Conservation (phyloP, 2,329 filamentous ascomycete genomes). For the Dactylonectria estremocensis region DNA sequence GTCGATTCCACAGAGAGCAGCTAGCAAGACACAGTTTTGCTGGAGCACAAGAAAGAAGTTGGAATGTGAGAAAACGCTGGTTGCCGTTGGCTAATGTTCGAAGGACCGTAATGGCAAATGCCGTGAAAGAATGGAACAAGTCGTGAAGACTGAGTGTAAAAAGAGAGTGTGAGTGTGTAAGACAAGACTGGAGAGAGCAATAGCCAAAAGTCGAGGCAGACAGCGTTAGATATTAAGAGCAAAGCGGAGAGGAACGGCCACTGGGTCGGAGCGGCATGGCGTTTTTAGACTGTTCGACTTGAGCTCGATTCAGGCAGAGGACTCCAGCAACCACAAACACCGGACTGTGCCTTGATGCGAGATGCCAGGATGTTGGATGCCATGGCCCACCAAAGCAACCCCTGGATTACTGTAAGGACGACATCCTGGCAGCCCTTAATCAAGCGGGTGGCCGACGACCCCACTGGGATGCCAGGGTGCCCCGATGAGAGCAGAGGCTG, state of each 20-base stretch:
- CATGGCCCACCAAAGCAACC: constrained; percentile 42
- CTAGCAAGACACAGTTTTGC: constrained; percentile 52
- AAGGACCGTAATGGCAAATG: constrained; percentile 50
- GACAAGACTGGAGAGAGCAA: constrained; percentile 42
- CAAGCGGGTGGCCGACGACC: constrained; percentile 34
- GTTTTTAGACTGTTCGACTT: constrained; percentile 41
- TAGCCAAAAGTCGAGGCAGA: constrained; percentile 40
- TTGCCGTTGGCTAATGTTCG: constrained; percentile 40
- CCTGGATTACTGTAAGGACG: constrained; percentile 39
- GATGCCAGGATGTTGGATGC: constrained; percentile 27
- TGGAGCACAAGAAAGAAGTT: constrained; percentile 47
- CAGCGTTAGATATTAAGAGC: constrained; percentile 49
- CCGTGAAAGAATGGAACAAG: constrained; percentile 50
- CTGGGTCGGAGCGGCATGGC: constrained; percentile 39
- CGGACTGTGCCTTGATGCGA: constrained; percentile 43
- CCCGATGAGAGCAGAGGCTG: background rate
- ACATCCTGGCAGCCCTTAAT: constrained; percentile 33
- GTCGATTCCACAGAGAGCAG: constrained; percentile 51
- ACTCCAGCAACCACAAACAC: constrained; percentile 44
- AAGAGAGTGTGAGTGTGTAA: constrained; percentile 44
- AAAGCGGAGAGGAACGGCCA: constrained; percentile 40
- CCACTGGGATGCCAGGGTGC: constrained; percentile 14
- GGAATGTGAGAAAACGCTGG: constrained; percentile 38
- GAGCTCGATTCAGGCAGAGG: constrained; percentile 39
- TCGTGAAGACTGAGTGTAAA: constrained; percentile 44